Base-by-base conservation (phyloP, 108 stramenopile genomes). In the Seminavis robusta region DNA sequence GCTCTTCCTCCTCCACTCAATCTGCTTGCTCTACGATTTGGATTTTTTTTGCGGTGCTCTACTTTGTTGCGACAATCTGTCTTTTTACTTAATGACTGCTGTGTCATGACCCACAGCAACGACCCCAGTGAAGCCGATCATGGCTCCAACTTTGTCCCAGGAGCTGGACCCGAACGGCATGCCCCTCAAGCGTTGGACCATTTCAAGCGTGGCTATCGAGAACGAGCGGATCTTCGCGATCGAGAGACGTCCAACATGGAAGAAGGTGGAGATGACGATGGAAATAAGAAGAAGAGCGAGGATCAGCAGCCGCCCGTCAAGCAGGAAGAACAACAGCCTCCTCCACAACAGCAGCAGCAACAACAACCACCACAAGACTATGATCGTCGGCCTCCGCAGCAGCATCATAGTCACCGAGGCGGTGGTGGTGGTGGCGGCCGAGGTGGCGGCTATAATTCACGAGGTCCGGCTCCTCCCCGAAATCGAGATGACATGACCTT, bases 171-270 rank as follows among this genome's bases (percentile, higher is more conserved):
- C 46, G 41, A 41, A 19, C 56, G 77, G 38, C 32, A 53, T 7
- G 84, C 86, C 25, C 86, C 90, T n/a, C 71, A 80, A 38, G 56
- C 77, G 21, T 37, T 86, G 20, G 90, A 92, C 66, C 86, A 88
- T 46, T 92, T 84, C 80, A 85, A 86, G 59, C 74, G 90, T 23
- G 90, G 90, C 1, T 84, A 88, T 50, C 68, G 44, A 8, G 90
- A 92, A 64, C 70, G 90, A 21, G 67, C 79, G 44, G 63, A 65
- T 13, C 51, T 60, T 15, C 65, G 90, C 20, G 82, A 81, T 15
- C 64, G 84, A 2, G 86, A 85, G 34, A 59, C 37, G 15, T 33
- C 11, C 11, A 38, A 58, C 11, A 27, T 63, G 39, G 17, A 33
- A 21, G 26, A 39, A 11, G 21, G 25, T 36, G 27, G 44, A 9